Percentiles rank a stretch among this genome's conserved stretches.
phyloP scores from a whole-genome alignment of 495 filamentous ascomycete species.

The Aspergillus conjunctus region DNA sequence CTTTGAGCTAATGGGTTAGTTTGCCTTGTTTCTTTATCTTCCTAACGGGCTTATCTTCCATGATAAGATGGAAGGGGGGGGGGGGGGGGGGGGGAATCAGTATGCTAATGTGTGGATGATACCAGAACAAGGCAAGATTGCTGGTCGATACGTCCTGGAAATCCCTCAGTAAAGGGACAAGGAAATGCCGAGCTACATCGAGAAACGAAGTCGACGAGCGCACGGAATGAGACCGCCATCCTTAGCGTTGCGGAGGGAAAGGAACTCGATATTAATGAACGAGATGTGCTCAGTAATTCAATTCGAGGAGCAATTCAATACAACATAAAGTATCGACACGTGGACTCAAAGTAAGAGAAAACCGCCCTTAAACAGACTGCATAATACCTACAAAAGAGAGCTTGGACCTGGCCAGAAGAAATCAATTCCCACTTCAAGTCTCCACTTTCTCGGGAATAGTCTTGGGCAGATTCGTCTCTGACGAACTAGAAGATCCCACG shows the following conservation, averaged over 20 bases:
- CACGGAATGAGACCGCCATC: too few species aligned
- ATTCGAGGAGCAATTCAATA: too few species aligned
- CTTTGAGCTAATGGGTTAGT: conserved; percentile 67
- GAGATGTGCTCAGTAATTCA: too few species aligned
- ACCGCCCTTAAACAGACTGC: too few species aligned
- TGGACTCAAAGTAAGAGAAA: too few species aligned
- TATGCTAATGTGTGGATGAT: conserved; percentile 7
- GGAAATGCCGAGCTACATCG: too few species aligned
- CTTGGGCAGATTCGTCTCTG: conserved; percentile 15
- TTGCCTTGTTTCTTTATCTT: background rate
- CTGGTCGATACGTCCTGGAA: conserved; percentile 86
- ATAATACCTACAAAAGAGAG: too few species aligned
- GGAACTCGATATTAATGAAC: too few species aligned
- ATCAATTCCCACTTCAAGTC: background rate
- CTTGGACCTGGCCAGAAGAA: too few species aligned
- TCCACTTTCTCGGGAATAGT: background rate
- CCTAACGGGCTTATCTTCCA: background rate
- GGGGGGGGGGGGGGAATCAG: background rate
- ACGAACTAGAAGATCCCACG: conserved; percentile 30
- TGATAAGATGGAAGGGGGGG: background rate
- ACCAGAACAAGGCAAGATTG: conserved; percentile 70
- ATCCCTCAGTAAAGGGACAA: conserved; percentile 48
- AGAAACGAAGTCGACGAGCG: too few species aligned
- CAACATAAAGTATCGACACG: too few species aligned
- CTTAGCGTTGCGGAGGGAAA: too few species aligned